Percentiles rank a stretch among this genome's conserved stretches.
Evolutionary conservation across 78 protist species (phyloP).

Genomic region (Guillardia theta): DNA sequence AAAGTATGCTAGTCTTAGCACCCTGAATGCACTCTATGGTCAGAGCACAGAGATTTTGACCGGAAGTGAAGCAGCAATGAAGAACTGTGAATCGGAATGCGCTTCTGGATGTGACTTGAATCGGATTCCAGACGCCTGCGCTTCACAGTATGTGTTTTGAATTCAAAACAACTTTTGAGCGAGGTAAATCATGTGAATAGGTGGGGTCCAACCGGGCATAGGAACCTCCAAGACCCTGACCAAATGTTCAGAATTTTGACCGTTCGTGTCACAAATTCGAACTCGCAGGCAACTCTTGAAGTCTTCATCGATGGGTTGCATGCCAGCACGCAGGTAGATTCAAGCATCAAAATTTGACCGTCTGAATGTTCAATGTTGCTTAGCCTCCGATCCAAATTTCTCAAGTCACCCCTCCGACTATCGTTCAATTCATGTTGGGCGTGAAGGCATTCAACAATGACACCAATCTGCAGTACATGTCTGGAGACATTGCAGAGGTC

Average conservation of each 20-base stretch:
- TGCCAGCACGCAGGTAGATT: neutral
- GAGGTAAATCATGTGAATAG: no score
- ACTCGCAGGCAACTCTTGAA: neutral
- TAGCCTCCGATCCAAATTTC: neutral
- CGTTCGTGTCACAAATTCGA: neutral
- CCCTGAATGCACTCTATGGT: neutral
- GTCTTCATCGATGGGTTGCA: neutral
- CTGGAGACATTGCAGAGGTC: neutral
- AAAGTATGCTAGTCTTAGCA: neutral
- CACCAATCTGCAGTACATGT: neutral
- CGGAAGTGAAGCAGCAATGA: neutral
- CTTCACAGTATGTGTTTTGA: no score
- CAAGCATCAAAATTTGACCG: no score
- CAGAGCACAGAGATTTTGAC: neutral
- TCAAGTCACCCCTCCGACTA: neutral
- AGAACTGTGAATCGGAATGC: neutral
- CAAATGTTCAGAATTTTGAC: neutral
- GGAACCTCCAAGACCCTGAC: neutral
- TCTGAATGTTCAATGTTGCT: no score
- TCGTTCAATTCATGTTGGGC: neutral
- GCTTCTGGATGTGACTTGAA: neutral
- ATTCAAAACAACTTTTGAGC: no score
- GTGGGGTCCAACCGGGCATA: neutral
- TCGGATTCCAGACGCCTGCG: no score
- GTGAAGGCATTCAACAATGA: neutral